Conservation (phyloP, 202 grass and related monocot species). For the Eragrostis tef region DNA sequence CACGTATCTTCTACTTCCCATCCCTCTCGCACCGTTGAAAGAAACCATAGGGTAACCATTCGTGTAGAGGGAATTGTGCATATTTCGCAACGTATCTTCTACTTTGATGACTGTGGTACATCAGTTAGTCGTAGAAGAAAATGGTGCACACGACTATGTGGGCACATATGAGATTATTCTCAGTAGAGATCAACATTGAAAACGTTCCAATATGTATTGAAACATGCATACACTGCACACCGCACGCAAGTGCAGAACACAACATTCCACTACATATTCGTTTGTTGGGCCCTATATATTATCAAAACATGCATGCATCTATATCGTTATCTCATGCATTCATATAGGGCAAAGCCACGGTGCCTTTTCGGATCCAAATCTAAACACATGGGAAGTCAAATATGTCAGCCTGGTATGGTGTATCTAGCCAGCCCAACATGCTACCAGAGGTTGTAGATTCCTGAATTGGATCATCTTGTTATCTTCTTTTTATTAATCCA, state of each 20-base stretch:
- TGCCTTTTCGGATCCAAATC: constrained; percentile 18
- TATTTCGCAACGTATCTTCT: no score
- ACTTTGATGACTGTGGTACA: no score
- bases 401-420: not conserved
- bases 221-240: no score
- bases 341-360: not conserved
- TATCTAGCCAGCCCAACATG: not conserved
- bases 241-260: not conserved
- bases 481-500: not conserved
- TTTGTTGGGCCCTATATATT: constrained; percentile 19
- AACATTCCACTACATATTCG: not conserved
- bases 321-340: constrained; percentile 14
- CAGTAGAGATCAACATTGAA: no score
- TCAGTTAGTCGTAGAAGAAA: no score
- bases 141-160: no score
- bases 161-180: no score
- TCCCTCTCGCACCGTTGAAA: no score
- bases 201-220: no score
- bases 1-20: no score
- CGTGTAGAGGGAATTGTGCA: no score
- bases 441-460: constrained; percentile 29
- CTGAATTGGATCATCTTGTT: constrained; percentile 5
- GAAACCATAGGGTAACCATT: no score
- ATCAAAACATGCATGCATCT: constrained; percentile 27
- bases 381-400: not conserved